Percentiles rank a stretch among this genome's conserved stretches.
Evolutionary conservation across 73 alveolate species (phyloP).

Genomic region (Symbiodinium pilosum): DNA sequence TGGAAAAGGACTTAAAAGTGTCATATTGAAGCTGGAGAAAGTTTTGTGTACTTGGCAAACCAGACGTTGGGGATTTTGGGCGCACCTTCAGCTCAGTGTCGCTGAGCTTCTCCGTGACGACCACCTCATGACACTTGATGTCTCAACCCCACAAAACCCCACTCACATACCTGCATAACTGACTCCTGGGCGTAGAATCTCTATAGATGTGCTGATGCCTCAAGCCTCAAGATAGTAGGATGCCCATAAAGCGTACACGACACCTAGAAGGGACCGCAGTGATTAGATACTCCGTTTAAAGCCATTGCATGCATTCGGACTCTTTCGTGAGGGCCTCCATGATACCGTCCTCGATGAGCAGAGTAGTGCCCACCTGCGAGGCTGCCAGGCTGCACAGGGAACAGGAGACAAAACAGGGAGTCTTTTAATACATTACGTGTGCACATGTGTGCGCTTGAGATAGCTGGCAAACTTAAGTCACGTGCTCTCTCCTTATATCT

Average conservation of each 20-base stretch:
- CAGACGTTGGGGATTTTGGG: neutral
- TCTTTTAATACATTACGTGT: too few relatives aligned
- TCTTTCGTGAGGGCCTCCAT: too few relatives aligned
- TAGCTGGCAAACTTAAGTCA: neutral
- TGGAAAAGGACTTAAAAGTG: neutral
- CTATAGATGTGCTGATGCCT: too few relatives aligned
- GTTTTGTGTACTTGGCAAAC: neutral
- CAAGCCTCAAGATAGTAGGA: too few relatives aligned
- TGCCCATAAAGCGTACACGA: too few relatives aligned
- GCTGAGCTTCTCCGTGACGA: constrained; percentile 85
- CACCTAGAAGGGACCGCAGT: too few relatives aligned
- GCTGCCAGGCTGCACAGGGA: neutral
- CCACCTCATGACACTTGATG: constrained; percentile 39
- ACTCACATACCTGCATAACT: too few relatives aligned
- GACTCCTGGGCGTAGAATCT: too few relatives aligned
- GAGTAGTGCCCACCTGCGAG: constrained; percentile 60
- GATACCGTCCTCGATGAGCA: constrained; percentile 86
- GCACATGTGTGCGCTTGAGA: neutral
- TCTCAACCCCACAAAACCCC: too few relatives aligned
- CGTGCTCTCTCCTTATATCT: neutral
- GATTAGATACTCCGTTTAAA: too few relatives aligned
- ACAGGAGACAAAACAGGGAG: too few relatives aligned
- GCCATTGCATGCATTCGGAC: too few relatives aligned
- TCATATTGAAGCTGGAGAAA: neutral
- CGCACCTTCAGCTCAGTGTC: constrained; percentile 84